These are phyloP conservation scores for Byssothecium circinans DNA, from an alignment of 2,329 filamentous ascomycete species.

Conservation along the genomic window DNA sequence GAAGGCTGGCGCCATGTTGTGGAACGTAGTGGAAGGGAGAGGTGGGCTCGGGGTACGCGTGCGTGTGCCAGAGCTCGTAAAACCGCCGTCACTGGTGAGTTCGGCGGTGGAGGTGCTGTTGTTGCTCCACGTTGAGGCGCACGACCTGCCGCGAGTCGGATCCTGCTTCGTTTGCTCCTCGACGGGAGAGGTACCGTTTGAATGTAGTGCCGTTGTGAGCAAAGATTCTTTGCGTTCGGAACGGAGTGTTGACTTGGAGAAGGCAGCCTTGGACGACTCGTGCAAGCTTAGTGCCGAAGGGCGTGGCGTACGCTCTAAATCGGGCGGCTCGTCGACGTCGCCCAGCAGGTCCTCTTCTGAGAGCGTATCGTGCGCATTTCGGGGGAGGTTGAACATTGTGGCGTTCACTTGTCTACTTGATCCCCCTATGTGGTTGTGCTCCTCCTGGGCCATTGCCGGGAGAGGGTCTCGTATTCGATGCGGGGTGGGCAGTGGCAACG, in stretches of 20 bases:
- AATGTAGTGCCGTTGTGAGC: conserved; percentile 79
- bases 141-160: conserved; percentile 49
- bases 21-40: conserved; percentile 59
- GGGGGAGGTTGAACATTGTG: conserved; percentile 26
- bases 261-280: conserved; percentile 38
- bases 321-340: conserved; percentile 88
- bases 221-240: conserved; percentile 72
- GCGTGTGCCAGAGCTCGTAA: conserved; percentile 80
- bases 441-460: conserved; percentile 36
- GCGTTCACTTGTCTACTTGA: conserved; percentile 35
- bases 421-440: conserved; percentile 30
- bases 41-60: conserved; percentile 88
- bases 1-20: conserved; percentile 39
- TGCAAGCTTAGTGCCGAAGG: conserved; percentile 41
- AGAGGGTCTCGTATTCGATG: neutral
- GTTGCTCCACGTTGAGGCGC: conserved; percentile 74
- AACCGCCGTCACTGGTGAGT: conserved; percentile 88
- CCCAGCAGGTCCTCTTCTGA: conserved; percentile 66
- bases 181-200: conserved; percentile 35
- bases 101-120: conserved; percentile 84
- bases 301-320: conserved; percentile 59
- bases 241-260: conserved; percentile 53
- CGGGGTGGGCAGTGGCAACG: too few species aligned
- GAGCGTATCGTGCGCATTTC: conserved; percentile 25
- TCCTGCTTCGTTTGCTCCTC: conserved; percentile 47